Conservation (phyloP, 2,329 filamentous ascomycete species). For the Neopestalotiopsis sp. region DNA sequence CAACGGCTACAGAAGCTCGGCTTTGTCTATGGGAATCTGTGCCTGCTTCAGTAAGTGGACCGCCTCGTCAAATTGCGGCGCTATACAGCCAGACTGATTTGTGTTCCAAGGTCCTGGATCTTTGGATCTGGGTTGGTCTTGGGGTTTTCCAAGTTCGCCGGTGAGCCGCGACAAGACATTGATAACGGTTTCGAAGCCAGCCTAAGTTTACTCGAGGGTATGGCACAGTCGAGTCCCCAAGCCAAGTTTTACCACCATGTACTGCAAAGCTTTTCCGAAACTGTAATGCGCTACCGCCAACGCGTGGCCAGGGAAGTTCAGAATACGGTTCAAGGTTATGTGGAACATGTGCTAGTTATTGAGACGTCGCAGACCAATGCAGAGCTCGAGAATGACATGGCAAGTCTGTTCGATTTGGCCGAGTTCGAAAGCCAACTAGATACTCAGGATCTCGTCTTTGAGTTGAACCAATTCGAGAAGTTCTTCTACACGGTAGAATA, state of each 20-base stretch:
- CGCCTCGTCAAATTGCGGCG: background rate
- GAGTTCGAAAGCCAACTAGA: background rate
- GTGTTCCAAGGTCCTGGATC: background rate
- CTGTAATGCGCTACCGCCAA: background rate
- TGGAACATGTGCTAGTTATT: background rate
- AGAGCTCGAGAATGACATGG: background rate
- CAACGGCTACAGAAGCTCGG: background rate
- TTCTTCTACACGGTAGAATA: background rate
- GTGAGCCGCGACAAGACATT: slow-evolving; percentile 3
- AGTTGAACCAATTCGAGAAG: background rate
- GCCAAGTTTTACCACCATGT: background rate
- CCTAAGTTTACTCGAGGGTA: background rate
- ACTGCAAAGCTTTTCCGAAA: background rate
- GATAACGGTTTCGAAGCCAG: background rate
- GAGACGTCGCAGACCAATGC: background rate
- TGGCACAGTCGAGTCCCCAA: background rate
- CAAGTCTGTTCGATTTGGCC: background rate
- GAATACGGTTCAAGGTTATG: background rate
- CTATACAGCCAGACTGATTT: background rate
- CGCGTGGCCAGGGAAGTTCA: background rate
- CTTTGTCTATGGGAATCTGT: background rate
- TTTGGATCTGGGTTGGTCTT: slow-evolving; percentile 2
- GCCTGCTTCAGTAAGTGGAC: background rate
- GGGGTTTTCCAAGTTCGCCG: slow-evolving; percentile 3
- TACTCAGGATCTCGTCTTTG: background rate